Conservation (phyloP, 2,329 filamentous ascomycete species). For the Helotiales sp. region DNA sequence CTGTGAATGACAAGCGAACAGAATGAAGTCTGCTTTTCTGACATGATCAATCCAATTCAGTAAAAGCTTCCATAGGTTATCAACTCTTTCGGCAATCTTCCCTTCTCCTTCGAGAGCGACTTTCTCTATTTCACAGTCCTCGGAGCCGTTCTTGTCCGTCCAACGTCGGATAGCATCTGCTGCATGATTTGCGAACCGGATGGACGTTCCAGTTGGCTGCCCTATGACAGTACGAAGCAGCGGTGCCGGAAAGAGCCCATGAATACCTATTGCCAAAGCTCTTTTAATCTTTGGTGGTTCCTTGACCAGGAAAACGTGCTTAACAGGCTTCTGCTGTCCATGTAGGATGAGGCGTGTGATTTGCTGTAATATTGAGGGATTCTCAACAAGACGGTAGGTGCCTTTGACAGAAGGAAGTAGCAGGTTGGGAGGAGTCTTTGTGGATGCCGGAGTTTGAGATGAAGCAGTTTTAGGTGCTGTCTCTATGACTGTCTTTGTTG, state of each 20-base stretch:
- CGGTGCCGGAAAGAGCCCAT: slow-evolving; percentile 88
- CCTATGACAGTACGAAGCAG: slow-evolving; percentile 89
- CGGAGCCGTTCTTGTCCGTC: slow-evolving; percentile 71
- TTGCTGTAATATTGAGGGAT: slow-evolving; percentile 70
- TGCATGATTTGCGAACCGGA: slow-evolving; percentile 86
- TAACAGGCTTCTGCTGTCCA: slow-evolving; percentile 55
- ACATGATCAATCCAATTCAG: slow-evolving; percentile 95
- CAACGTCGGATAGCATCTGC: slow-evolving; percentile 82
- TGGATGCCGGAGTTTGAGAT: slow-evolving; percentile 22
- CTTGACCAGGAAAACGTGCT: slow-evolving; percentile 71
- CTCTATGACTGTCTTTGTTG: slow-evolving; percentile 14
- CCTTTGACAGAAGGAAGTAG: slow-evolving; percentile 68
- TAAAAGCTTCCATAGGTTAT: slow-evolving; percentile 90
- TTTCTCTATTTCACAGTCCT: slow-evolving; percentile 83
- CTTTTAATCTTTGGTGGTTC: slow-evolving; percentile 74
- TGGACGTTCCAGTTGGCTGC: slow-evolving; percentile 91
- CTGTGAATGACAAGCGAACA: slow-evolving; percentile 94
- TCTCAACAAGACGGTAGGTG: slow-evolving; percentile 67
- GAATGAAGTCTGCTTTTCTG: slow-evolving; percentile 80
- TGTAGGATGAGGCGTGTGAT: slow-evolving; percentile 58
- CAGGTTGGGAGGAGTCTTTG: slow-evolving; percentile 54
- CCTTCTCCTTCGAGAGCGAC: slow-evolving; percentile 94
- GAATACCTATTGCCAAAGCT: slow-evolving; percentile 89
- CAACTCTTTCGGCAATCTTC: slow-evolving; percentile 83
- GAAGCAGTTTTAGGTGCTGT: slow-evolving; percentile 21